Conservation (phyloP, 2,329 filamentous ascomycete genomes). For the Exophiala aquamarina region DNA sequence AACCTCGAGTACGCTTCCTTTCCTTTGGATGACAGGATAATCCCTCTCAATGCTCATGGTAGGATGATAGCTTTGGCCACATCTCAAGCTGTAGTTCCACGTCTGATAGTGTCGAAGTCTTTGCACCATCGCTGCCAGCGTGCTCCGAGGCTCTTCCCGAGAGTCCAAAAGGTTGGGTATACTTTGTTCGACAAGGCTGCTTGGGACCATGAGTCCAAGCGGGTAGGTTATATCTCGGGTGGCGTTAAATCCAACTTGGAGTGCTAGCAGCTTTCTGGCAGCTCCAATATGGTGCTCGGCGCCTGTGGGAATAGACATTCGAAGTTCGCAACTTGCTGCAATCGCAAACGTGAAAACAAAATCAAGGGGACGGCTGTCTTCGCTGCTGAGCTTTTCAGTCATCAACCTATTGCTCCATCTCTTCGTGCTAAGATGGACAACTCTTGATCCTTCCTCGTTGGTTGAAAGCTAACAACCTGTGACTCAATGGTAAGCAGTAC, state of each 20-base stretch:
- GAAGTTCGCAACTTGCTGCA: constrained; percentile 7
- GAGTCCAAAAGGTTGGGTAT: constrained; percentile 2
- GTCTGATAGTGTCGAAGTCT: neutral
- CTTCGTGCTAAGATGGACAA: constrained; percentile 8
- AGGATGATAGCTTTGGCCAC: too few species aligned
- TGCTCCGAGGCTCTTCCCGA: neutral
- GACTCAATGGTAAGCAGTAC: constrained; percentile 8
- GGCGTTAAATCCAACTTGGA: neutral
- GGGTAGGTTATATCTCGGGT: constrained; percentile 6
- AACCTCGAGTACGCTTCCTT: too few species aligned
- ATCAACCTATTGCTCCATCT: neutral
- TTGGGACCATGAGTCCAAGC: constrained; percentile 6
- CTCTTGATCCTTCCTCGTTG: constrained; percentile 4
- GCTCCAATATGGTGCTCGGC: constrained; percentile 5
- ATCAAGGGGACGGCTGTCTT: neutral
- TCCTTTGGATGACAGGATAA: too few species aligned
- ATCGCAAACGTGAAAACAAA: constrained; percentile 5
- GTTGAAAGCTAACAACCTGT: constrained; percentile 8
- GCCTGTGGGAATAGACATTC: constrained; percentile 3
- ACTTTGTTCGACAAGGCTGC: constrained; percentile 7
- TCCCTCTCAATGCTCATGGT: too few species aligned
- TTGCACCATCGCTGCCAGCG: neutral
- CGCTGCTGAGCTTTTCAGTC: constrained; percentile 1
- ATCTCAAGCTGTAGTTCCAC: neutral
- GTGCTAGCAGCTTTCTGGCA: constrained; percentile 1